Conservation (phyloP, 2,329 filamentous ascomycete species). For the Acrocalymma vagum region DNA sequence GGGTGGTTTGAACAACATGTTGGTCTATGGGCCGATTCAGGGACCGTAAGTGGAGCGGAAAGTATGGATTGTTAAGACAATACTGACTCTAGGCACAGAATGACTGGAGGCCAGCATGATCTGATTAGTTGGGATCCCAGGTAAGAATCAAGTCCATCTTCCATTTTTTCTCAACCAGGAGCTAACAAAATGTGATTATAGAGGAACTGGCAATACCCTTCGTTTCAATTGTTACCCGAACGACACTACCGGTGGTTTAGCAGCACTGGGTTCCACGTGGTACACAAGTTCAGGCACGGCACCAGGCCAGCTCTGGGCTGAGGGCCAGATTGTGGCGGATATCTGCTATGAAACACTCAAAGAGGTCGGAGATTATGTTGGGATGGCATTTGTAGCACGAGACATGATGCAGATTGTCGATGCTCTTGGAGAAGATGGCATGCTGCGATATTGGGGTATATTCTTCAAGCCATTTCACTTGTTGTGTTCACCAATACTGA, state of each 20-base stretch:
- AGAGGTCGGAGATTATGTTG: slow-evolving; percentile 47
- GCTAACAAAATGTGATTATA: neutral
- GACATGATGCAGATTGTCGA: slow-evolving; percentile 58
- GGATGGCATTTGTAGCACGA: slow-evolving; percentile 55
- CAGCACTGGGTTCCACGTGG: no score
- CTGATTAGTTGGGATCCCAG: slow-evolving; percentile 8
- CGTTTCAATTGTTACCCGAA: no score
- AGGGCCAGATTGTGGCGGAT: slow-evolving; percentile 7
- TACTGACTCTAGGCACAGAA: neutral
- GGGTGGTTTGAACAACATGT: neutral
- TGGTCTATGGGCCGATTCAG: no score
- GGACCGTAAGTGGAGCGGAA: neutral
- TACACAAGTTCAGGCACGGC: slow-evolving; percentile 9
- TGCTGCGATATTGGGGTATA: slow-evolving; percentile 51
- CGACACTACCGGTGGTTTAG: no score
- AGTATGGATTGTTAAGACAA: neutral
- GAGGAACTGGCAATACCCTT: no score
- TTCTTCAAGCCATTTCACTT: neutral
- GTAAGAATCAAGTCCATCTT: slow-evolving; percentile 6
- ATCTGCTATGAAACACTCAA: slow-evolving; percentile 16
- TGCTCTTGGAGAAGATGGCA: slow-evolving; percentile 51
- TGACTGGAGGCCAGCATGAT: slow-evolving; percentile 22
- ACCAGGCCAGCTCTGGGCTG: slow-evolving; percentile 17
- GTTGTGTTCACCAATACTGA: neutral
- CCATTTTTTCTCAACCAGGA: no score